A percentile compares a stretch with the other conserved stretches of the same genome.
phyloP scores from a whole-genome alignment of 1,139 yeast genomes.

The Zygoascus hellenicus region DNA sequence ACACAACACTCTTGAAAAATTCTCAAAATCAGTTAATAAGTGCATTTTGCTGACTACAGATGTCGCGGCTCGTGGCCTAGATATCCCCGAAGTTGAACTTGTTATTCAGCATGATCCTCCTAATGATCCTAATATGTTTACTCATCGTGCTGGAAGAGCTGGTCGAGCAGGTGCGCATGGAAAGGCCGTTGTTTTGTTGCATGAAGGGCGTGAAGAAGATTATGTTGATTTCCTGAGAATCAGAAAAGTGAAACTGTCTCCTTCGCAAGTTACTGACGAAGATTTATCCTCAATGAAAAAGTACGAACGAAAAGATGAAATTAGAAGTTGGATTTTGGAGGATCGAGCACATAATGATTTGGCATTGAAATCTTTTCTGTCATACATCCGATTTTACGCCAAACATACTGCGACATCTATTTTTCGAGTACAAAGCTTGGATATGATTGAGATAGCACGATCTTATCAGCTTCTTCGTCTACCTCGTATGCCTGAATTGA shows the following conservation, averaged over 20 bases:
- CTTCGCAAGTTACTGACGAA: constrained; percentile 14
- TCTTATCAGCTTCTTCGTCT: constrained; percentile 76
- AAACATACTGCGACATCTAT: constrained; percentile 91
- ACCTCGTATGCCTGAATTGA: constrained; percentile 93
- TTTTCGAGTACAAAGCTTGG: constrained; percentile 66
- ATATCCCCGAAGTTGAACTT: constrained; percentile 84
- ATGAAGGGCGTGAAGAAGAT: constrained; percentile 71
- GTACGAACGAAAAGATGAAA: constrained; percentile 15
- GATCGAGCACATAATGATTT: constrained; percentile 79
- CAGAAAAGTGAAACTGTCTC: constrained; percentile 50
- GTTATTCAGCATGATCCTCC: constrained; percentile 90
- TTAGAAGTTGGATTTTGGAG: constrained; percentile 55
- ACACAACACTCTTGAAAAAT: constrained; percentile 58
- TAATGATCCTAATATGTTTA: constrained; percentile 77
- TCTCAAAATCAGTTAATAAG: constrained; percentile 45
- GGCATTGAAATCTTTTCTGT: constrained; percentile 75
- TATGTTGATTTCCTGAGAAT: constrained; percentile 77
- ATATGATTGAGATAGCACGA: constrained; percentile 65
- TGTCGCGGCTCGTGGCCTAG: constrained; percentile 86
- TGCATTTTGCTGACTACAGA: constrained; percentile 54
- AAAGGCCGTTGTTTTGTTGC: constrained; percentile 66
- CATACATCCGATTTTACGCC: constrained; percentile 75
- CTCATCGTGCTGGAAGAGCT: constrained; percentile 89
- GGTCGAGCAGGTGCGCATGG: constrained; percentile 88
- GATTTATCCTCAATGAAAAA: constrained; percentile 16